Conservation (phyloP, 371 early-diverging fungal species). For the Syncephalastrum racemosum region DNA sequence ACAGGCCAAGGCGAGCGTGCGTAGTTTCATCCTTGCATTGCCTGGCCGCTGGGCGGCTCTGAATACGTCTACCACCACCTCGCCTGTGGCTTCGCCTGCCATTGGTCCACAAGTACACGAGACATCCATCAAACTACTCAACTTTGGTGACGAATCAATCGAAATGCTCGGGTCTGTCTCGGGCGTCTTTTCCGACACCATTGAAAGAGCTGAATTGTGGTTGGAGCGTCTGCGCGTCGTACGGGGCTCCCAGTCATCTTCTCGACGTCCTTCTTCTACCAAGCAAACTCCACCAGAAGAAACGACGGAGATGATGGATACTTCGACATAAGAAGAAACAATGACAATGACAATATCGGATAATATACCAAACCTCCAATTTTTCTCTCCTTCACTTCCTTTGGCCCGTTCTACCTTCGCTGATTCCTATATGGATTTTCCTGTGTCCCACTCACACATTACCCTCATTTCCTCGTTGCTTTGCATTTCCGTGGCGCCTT, state of each 20-base stretch:
- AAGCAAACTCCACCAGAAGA: neutral
- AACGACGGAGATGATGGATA: no score
- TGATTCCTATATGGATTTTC: no score
- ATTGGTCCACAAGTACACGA: conserved; percentile 44
- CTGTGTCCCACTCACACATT: no score
- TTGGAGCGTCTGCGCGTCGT: conserved; percentile 57
- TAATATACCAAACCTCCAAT: no score
- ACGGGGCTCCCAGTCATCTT: conserved; percentile 34
- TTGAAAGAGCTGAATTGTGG: conserved; percentile 83
- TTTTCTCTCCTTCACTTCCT: no score
- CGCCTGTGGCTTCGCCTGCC: conserved; percentile 40
- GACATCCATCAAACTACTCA: conserved; percentile 49
- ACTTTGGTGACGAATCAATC: conserved; percentile 81
- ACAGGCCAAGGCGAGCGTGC: conserved; percentile 79
- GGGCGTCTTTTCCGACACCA: conserved; percentile 78
- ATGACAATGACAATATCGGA: no score
- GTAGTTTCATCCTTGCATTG: conserved; percentile 82
- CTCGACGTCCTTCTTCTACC: neutral
- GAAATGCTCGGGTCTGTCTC: conserved; percentile 80
- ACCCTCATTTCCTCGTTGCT: no score
- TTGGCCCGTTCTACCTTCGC: no score
- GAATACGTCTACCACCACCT: conserved; percentile 34
- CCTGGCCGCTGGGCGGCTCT: conserved; percentile 82
- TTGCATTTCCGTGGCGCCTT: no score
- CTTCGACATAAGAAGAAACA: no score